Evolutionary conservation across 495 filamentous ascomycete species (phyloP).

Genomic region (Neurospora tetrasperma): DNA sequence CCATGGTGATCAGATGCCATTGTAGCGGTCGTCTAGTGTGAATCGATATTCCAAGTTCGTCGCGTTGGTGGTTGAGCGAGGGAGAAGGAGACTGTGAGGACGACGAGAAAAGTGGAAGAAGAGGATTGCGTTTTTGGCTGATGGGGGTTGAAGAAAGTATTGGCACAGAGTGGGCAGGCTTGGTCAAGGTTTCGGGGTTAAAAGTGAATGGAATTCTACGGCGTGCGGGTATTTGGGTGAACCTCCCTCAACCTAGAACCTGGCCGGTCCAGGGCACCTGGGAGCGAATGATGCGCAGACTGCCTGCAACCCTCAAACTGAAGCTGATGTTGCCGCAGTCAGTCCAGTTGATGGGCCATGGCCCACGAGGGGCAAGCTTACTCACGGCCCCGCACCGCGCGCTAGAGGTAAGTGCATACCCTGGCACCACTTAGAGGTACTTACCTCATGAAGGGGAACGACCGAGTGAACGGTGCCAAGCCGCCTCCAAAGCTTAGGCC

Average conservation of each 20-base stretch:
- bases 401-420: conserved; percentile 8
- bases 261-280: conserved; percentile 1
- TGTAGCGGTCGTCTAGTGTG: conserved; percentile 18
- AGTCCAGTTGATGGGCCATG: conserved; percentile 10
- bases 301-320: conserved; percentile 1
- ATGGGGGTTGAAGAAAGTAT: conserved; percentile 15
- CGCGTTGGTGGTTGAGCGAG: not conserved
- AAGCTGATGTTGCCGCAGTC: not conserved
- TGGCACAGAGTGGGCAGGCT: conserved; percentile 6
- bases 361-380: conserved; percentile 27
- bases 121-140: conserved; percentile 7
- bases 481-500: not conserved
- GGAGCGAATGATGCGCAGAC: conserved; percentile 20
- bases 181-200: conserved; percentile 25
- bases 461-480: not conserved
- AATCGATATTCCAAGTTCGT: not conserved
- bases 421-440: conserved; percentile 1
- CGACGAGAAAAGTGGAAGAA: conserved; percentile 1
- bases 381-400: conserved; percentile 23
- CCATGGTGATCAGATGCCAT: conserved; percentile 32
- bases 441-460: not conserved
- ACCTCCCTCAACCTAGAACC: not conserved
- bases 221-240: conserved; percentile 2
- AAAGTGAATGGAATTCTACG: conserved; percentile 23
- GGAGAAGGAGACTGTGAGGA: not conserved